Base-by-base conservation (phyloP, 805 yeast species). In the Metschnikowia baotianmanensis region DNA sequence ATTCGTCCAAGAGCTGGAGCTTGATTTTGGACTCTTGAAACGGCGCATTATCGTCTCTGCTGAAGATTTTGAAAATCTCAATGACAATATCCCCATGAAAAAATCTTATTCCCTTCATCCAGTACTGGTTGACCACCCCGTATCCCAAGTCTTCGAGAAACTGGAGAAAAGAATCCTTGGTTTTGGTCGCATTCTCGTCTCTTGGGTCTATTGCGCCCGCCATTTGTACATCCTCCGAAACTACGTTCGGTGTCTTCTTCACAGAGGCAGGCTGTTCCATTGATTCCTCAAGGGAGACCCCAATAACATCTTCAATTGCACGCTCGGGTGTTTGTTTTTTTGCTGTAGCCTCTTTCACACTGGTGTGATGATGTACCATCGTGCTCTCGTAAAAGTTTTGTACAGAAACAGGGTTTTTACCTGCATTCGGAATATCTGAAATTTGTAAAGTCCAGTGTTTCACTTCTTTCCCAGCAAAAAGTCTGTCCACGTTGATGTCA, bases 391-490 rank as follows among this genome's bases (percentile, higher is more conserved):
- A 71, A 10, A 86, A 72, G 13, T 86, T 76, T 57, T 88, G 73
- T 3, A 71, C 72, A 38, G 95, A 44, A 72, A 74, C 40, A 75
- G 82, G 58, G 76, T 74, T 53, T 76, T 72, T 62, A 3, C 91
- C 91, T 8, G 87, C 90, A 6, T 82, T 77, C 2, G 93, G 93
- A 10, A 86, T 82, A 60, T 86, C 95, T 5, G 78, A 67, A 19
- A 80, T 68, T 50, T 78, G 84, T 6, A 85, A 53, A 1, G 82
- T 72, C 91, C 90, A 85, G 29, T 63, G 47, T 53, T 68, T 42
- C 23, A 52, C 50, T 21, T 48, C 54, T 23, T 49, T 48, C 11
- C 57, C 59, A 4, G 53, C 20, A 41, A 69, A 67, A 17, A 67
- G 52, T 31, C 64, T 53, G 24, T 53, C 61, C 13, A 62, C 68